Evolutionary conservation across 352 stramenopile species (phyloP).

Genomic region (Phytophthora palmivora): DNA sequence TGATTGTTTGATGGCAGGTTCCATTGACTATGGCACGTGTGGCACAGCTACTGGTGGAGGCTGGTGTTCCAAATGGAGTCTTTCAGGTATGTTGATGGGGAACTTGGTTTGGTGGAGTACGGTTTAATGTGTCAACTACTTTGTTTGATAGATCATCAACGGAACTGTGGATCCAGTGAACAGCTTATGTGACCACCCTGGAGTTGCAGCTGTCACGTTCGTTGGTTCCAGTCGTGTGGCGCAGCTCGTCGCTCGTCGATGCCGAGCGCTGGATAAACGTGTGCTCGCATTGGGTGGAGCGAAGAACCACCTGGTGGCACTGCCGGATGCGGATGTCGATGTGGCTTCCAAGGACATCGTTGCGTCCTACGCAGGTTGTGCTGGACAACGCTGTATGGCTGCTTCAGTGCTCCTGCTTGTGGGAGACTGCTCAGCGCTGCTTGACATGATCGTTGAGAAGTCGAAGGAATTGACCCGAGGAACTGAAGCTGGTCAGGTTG

Average conservation of each 20-base stretch:
- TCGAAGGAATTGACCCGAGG: conserved; percentile 89
- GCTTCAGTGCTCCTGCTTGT: conserved; percentile 95
- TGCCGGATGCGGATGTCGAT: conserved; percentile 94
- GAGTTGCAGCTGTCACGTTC: conserved; percentile 94
- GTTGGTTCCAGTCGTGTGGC: conserved; percentile 95
- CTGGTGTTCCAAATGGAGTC: conserved; percentile 94
- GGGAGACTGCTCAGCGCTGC: conserved; percentile 71
- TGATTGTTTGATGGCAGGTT: conserved; percentile 40
- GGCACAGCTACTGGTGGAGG: conserved; percentile 88
- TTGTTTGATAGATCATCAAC: conserved; percentile 90
- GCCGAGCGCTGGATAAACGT: conserved; percentile 92
- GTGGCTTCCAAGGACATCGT: conserved; percentile 95
- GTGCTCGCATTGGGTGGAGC: conserved; percentile 96
- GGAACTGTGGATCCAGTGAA: conserved; percentile 91
- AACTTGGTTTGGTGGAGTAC: background rate
- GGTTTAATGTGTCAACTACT: background rate
- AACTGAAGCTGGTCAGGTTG: conserved; percentile 93
- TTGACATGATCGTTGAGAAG: conserved; percentile 90
- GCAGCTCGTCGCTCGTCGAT: conserved; percentile 92
- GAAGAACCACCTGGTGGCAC: conserved; percentile 98
- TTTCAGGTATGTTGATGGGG: conserved; percentile 74
- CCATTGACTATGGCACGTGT: conserved; percentile 94
- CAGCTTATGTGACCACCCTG: conserved; percentile 92
- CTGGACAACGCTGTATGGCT: conserved; percentile 97
- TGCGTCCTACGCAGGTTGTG: conserved; percentile 95